Conservation (phyloP, 169 alveolate species). For the Cystoisospora suis region DNA sequence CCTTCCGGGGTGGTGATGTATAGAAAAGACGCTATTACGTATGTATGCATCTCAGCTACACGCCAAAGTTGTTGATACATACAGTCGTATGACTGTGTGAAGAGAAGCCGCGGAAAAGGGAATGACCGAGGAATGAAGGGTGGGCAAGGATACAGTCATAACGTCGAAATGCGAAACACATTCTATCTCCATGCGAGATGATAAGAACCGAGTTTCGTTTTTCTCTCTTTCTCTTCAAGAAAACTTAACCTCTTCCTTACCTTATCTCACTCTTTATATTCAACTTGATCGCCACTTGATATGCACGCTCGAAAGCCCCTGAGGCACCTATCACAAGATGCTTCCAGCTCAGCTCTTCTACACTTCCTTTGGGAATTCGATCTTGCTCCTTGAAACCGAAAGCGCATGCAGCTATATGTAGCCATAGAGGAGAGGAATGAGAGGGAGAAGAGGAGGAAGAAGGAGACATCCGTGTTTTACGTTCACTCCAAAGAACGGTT, state of each 20-base stretch:
- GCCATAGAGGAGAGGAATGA: background rate
- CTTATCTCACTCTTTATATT: background rate
- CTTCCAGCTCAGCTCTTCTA: background rate
- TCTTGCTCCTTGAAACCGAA: background rate
- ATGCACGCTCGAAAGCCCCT: conserved; percentile 6
- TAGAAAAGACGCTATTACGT: no score
- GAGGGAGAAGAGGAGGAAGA: background rate
- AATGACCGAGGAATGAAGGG: background rate
- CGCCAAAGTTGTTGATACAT: no score
- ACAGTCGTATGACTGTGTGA: no score
- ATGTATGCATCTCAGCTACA: no score
- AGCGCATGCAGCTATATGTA: background rate
- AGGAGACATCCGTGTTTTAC: no score
- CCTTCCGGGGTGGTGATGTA: no score
- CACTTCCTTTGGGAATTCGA: background rate
- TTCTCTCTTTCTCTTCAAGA: background rate
- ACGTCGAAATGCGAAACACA: background rate
- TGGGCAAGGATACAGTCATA: background rate
- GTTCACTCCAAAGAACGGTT: no score
- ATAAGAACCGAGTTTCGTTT: background rate
- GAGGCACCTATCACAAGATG: background rate
- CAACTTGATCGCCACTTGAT: background rate
- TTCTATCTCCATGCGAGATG: background rate
- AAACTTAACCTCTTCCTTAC: background rate
- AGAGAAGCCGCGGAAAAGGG: background rate